These are phyloP conservation scores for Nepenthes gracilis DNA, from an alignment of 148 eudicot species.

Conservation along the genomic window DNA sequence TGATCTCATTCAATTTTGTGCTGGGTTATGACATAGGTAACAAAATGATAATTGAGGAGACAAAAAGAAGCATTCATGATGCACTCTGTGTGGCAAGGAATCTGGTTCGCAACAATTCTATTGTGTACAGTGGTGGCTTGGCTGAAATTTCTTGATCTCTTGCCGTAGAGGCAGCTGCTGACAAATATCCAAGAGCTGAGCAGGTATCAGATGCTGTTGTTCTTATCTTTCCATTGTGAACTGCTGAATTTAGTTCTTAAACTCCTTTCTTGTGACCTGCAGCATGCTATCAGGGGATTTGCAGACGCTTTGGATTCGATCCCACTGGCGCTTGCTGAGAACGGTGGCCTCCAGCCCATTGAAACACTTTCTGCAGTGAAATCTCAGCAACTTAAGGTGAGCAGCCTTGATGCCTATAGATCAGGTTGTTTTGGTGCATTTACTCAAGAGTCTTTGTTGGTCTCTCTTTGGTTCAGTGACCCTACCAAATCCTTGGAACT, in stretches of 20 bases:
- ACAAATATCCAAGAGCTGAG: constrained; percentile 82
- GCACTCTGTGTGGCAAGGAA: constrained; percentile 90
- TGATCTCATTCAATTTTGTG: too few species aligned
- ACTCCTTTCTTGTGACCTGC: constrained; percentile 12
- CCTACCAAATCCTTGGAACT: background rate
- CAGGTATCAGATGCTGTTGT: constrained; percentile 31
- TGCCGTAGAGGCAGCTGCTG: constrained; percentile 93
- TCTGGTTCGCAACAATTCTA: constrained; percentile 81
- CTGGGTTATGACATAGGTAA: constrained; percentile 36
- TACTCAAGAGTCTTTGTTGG: background rate
- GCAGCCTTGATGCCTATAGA: constrained; percentile 2
- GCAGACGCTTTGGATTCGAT: constrained; percentile 92
- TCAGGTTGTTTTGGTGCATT: background rate
- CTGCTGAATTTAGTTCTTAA: background rate
- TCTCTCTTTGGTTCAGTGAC: background rate
- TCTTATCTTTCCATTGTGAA: background rate
- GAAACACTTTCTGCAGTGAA: constrained; percentile 92
- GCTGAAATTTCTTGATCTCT: constrained; percentile 85
- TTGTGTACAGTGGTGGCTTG: constrained; percentile 88
- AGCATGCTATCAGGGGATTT: constrained; percentile 96
- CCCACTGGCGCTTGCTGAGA: constrained; percentile 97
- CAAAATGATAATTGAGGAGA: constrained; percentile 98
- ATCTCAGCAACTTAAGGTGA: constrained; percentile 89
- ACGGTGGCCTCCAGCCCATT: constrained; percentile 94
- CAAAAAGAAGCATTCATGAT: constrained; percentile 89